Conservation (phyloP, 176 grass and related monocot species). For the Avena eriantha region DNA sequence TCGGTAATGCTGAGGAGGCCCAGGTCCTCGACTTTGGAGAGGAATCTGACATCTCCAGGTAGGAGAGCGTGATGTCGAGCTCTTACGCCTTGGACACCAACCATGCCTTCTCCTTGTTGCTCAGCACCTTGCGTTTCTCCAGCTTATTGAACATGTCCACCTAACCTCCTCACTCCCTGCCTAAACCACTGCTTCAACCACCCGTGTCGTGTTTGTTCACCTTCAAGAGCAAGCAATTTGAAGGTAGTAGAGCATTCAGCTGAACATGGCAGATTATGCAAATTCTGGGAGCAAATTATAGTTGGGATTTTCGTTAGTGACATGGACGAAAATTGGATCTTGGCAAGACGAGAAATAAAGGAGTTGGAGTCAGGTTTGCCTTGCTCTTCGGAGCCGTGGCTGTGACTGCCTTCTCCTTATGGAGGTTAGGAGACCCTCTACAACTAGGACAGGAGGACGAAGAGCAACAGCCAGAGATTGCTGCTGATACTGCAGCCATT, state of each 20-base stretch:
- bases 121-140: slow-evolving; percentile 84
- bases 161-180: slow-evolving; percentile 75
- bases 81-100: slow-evolving; percentile 86
- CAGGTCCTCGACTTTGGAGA: slow-evolving; percentile 86
- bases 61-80: slow-evolving; percentile 77
- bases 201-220: slow-evolving; percentile 77
- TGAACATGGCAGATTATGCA: not conserved
- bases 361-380: slow-evolving; percentile 32
- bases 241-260: not conserved
- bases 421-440: slow-evolving; percentile 1
- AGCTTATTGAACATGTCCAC: slow-evolving; percentile 91
- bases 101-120: slow-evolving; percentile 73
- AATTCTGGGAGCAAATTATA: not conserved
- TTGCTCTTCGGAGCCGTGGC: slow-evolving; percentile 85
- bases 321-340: not conserved
- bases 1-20: slow-evolving; percentile 84
- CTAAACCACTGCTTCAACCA: slow-evolving; percentile 97
- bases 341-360: not conserved
- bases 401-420: slow-evolving; percentile 43
- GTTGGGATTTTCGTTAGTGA: not conserved
- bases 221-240: slow-evolving; percentile 38
- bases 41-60: slow-evolving; percentile 63
- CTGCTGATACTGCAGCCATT: slow-evolving; percentile 45
- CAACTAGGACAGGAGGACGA: slow-evolving; percentile 35
- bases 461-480: slow-evolving; percentile 37